phyloP scores from a whole-genome alignment of 1,284 basidiomycete species.

The Mycosarcoma maydis region DNA sequence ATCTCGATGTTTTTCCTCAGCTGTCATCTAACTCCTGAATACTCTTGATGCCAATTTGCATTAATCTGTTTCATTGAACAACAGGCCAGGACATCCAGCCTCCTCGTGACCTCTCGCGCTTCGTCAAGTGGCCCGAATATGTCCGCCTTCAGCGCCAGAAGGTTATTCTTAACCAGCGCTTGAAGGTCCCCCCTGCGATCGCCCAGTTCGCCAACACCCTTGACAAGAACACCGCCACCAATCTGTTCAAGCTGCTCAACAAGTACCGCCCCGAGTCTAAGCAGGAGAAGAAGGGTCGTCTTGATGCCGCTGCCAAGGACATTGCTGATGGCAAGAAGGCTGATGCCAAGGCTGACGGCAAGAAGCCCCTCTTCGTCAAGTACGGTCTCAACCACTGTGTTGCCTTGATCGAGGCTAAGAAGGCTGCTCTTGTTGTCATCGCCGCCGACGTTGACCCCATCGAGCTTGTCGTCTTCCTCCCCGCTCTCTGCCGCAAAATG shows the following conservation, averaged over 20 bases:
- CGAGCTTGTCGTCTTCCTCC: constrained; percentile 92
- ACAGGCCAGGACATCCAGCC: constrained; percentile 93
- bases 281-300: constrained; percentile 97
- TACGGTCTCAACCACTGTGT: constrained; percentile 97
- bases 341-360: constrained; percentile 66
- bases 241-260: constrained; percentile 97
- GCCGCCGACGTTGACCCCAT: constrained; percentile 99
- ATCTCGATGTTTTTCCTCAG: not conserved
- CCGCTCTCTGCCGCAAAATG: constrained; percentile 99
- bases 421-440: constrained; percentile 94
- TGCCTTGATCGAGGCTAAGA: constrained; percentile 90
- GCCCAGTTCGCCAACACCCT: constrained; percentile 97
- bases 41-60: too few species aligned
- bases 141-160: constrained; percentile 98
- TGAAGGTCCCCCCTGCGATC: constrained; percentile 98
- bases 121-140: constrained; percentile 99
- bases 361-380: constrained; percentile 95
- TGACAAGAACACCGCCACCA: constrained; percentile 99
- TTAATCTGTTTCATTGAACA: too few species aligned
- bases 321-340: constrained; percentile 74
- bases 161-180: constrained; percentile 96
- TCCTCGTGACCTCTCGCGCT: constrained; percentile 90
- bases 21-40: too few species aligned
- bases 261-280: constrained; percentile 93
- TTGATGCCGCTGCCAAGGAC: constrained; percentile 79